Conservation (phyloP, 148 eudicot genomes). For the Tetragonia tetragonoides region DNA sequence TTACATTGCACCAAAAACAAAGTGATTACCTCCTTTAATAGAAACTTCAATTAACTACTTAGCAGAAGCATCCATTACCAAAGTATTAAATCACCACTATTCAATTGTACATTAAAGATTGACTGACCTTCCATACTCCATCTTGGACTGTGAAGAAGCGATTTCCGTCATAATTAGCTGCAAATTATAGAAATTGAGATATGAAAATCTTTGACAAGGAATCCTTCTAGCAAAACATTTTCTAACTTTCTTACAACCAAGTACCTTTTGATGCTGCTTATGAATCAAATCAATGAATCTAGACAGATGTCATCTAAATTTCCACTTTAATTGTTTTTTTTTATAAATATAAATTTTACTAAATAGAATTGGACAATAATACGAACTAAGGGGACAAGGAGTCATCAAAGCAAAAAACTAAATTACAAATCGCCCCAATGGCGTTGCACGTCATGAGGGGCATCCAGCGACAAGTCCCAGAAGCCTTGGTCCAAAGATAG, state of each 20-base stretch:
- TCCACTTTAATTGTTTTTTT: no score
- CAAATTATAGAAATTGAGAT: slow-evolving; percentile 25
- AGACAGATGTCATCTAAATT: neutral
- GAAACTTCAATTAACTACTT: slow-evolving; percentile 5
- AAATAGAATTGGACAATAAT: no score
- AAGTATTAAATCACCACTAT: slow-evolving; percentile 6
- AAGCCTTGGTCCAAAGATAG: no score
- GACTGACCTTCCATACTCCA: slow-evolving; percentile 81
- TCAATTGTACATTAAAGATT: neutral
- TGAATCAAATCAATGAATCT: neutral
- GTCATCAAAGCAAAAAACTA: no score
- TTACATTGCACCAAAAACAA: no score
- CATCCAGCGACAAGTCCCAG: no score
- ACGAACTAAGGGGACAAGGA: no score
- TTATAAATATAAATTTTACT: no score
- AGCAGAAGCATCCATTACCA: slow-evolving; percentile 1
- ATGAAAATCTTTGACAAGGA: slow-evolving; percentile 23
- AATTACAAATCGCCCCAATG: no score
- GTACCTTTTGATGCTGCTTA: neutral
- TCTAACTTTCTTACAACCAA: neutral
- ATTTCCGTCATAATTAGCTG: slow-evolving; percentile 89
- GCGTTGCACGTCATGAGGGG: no score
- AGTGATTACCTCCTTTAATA: neutral
- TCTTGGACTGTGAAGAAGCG: slow-evolving; percentile 71
- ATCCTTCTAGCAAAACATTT: slow-evolving; percentile 11